These are phyloP conservation scores for Dryadomyces sulphureus DNA, from an alignment of 2,329 filamentous ascomycete species.

Conservation along the genomic window DNA sequence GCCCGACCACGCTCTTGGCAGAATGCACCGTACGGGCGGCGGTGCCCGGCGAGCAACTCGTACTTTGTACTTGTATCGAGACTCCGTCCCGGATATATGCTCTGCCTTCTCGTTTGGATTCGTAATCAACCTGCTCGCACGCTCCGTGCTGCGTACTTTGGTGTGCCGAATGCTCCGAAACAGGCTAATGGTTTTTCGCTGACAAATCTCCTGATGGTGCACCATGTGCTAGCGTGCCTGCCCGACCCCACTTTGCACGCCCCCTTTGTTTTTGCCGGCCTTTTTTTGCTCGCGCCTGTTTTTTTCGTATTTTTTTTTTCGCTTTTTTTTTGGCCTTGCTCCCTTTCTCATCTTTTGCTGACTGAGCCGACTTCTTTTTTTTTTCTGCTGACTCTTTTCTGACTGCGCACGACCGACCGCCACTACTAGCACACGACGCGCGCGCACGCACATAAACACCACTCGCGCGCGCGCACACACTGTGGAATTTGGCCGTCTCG, in stretches of 20 bases:
- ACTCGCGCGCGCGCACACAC: not conserved
- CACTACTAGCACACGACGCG: not conserved
- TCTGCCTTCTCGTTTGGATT: not conserved
- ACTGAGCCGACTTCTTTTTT: constrained; percentile 8
- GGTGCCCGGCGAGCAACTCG: not conserved
- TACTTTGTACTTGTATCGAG: not conserved
- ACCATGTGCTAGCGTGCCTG: not conserved
- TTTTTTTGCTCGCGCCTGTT: not conserved
- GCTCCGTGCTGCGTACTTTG: not conserved
- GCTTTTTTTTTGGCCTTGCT: not conserved
- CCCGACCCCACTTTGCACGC: not conserved
- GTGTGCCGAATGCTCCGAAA: not conserved
- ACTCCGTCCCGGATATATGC: not conserved
- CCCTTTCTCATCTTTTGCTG: constrained; percentile 3
- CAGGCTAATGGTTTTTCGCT: not conserved
- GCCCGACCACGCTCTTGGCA: not conserved
- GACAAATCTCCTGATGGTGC: constrained; percentile 3
- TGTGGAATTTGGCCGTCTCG: not conserved
- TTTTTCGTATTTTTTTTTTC: not conserved
- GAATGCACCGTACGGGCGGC: not conserved
- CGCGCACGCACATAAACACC: not conserved
- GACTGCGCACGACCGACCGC: constrained; percentile 5
- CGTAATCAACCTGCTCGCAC: not conserved
- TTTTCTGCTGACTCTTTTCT: constrained; percentile 8
- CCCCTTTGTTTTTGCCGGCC: not conserved